Evolutionary conservation across 202 grass and related monocot species (phyloP).

Genomic region (Musa balbisiana): DNA sequence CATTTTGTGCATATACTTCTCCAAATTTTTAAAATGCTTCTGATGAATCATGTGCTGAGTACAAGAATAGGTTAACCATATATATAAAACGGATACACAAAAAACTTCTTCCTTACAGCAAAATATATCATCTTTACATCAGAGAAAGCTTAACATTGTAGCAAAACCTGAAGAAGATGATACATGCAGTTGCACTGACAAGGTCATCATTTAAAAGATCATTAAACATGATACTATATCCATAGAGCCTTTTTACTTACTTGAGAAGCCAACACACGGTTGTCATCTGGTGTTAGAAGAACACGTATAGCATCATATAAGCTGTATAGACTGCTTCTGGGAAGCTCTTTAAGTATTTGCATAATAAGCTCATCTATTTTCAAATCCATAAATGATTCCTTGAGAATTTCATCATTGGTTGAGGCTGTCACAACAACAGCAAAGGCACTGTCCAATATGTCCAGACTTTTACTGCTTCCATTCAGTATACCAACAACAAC

Average conservation of each 20-base stretch:
- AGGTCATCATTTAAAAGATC: neutral
- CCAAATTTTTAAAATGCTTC: neutral
- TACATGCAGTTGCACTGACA: neutral
- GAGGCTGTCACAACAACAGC: slow-evolving; percentile 53
- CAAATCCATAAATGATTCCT: slow-evolving; percentile 77
- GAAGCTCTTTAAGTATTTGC: slow-evolving; percentile 45
- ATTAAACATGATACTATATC: neutral
- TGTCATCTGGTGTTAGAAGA: slow-evolving; percentile 77
- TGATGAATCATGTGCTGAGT: neutral
- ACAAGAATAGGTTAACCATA: neutral
- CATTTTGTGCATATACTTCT: neutral
- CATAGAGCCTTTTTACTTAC: slow-evolving; percentile 31
- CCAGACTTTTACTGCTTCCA: slow-evolving; percentile 34
- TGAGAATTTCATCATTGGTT: slow-evolving; percentile 86
- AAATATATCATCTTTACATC: neutral
- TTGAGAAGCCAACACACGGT: slow-evolving; percentile 82
- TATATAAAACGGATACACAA: neutral
- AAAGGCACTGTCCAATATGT: slow-evolving; percentile 62
- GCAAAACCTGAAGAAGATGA: neutral
- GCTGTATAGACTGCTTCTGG: slow-evolving; percentile 40
- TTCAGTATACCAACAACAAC: slow-evolving; percentile 60
- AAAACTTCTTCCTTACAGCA: neutral
- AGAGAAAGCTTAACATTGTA: neutral
- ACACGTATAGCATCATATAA: slow-evolving; percentile 72
- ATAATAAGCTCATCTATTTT: slow-evolving; percentile 72